Evolutionary conservation across 306 rosid genomes (phyloP).

Genomic region (Quercus bicolor): DNA sequence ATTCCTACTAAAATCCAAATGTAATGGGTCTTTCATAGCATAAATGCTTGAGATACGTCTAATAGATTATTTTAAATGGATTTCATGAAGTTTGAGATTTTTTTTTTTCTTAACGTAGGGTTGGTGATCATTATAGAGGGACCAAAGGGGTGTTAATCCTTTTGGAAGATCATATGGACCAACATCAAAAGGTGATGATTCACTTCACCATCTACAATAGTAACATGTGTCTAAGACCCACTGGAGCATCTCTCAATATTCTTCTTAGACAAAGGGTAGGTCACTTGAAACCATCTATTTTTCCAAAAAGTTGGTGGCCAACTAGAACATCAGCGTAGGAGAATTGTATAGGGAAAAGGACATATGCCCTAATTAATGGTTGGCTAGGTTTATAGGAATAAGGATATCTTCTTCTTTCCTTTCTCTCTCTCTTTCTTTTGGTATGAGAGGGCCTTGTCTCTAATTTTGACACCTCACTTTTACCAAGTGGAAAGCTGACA

Average conservation of each 20-base stretch:
- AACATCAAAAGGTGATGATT: neutral
- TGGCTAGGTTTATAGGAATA: neutral
- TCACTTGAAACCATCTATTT: neutral
- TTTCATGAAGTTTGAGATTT: too few species aligned
- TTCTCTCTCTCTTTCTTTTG: neutral
- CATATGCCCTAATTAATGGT: neutral
- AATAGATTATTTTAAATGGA: too few species aligned
- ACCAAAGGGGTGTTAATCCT: neutral
- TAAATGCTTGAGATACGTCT: too few species aligned
- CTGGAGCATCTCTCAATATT: neutral
- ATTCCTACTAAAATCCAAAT: too few species aligned
- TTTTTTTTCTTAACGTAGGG: too few species aligned
- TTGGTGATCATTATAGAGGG: too few species aligned
- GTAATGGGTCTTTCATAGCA: too few species aligned
- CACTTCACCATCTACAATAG: too few species aligned
- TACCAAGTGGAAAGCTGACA: neutral
- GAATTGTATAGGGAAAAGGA: neutral
- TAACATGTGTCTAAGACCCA: neutral
- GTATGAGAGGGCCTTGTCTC: neutral
- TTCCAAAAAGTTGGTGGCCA: neutral
- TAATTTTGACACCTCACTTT: neutral
- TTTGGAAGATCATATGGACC: neutral
- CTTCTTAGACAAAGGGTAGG: neutral
- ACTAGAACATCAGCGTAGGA: neutral
- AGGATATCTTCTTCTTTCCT: neutral